phyloP scores from a whole-genome alignment of 495 filamentous ascomycete species.

The Tuber umbilicatum region DNA sequence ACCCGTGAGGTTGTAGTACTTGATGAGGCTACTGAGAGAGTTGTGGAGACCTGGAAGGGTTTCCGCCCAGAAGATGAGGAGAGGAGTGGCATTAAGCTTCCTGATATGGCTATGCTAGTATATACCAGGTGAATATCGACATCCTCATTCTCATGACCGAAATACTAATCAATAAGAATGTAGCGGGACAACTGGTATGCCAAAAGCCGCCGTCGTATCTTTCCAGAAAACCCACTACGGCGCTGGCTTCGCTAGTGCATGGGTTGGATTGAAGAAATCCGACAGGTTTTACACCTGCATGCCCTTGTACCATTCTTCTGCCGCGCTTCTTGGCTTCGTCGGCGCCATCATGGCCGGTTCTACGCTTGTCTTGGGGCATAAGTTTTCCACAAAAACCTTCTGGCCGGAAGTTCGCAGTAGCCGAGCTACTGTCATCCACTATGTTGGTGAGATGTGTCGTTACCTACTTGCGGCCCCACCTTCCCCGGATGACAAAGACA shows the following conservation, averaged over 20 bases:
- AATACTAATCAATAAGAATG: neutral
- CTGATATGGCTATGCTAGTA: slow-evolving; percentile 67
- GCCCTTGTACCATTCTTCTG: slow-evolving; percentile 91
- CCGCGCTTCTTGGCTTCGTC: slow-evolving; percentile 61
- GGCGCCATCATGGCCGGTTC: slow-evolving; percentile 54
- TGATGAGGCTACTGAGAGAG: slow-evolving; percentile 56
- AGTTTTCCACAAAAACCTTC: slow-evolving; percentile 76
- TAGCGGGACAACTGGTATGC: slow-evolving; percentile 80
- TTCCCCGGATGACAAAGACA: slow-evolving; percentile 62
- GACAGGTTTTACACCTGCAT: slow-evolving; percentile 88
- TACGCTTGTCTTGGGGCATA: slow-evolving; percentile 66
- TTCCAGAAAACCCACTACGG: slow-evolving; percentile 62
- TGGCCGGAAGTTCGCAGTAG: slow-evolving; percentile 70
- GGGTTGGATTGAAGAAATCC: slow-evolving; percentile 51
- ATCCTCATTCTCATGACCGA: neutral
- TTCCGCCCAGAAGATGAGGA: slow-evolving; percentile 58
- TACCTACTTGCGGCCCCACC: slow-evolving; percentile 75
- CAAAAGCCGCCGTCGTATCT: slow-evolving; percentile 79
- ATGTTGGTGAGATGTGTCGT: slow-evolving; percentile 89
- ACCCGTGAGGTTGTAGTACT: slow-evolving; percentile 46
- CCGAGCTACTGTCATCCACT: slow-evolving; percentile 78
- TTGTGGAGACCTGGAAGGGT: slow-evolving; percentile 53
- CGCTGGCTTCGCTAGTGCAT: slow-evolving; percentile 51
- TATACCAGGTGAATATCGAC: slow-evolving; percentile 54
- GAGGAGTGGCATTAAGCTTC: slow-evolving; percentile 49